phyloP scores from a whole-genome alignment of 192 early-diverging fungal species.

The Spizellomyces punctatus region DNA sequence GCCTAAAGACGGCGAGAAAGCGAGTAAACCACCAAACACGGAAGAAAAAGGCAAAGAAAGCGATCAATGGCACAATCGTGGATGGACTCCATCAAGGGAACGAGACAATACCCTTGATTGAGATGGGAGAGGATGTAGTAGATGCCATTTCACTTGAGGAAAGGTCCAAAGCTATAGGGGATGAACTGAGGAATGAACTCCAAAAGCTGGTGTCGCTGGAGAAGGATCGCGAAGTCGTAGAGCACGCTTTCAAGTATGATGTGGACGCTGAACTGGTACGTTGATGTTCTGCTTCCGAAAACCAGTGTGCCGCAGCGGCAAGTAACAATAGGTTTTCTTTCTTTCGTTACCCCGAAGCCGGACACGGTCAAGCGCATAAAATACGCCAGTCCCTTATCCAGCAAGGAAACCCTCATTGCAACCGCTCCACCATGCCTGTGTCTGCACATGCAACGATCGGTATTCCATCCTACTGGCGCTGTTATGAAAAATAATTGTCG shows the following conservation, averaged over 20 bases:
- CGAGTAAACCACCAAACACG: background rate
- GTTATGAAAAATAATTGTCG: constrained; percentile 77
- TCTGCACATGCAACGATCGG: constrained; percentile 84
- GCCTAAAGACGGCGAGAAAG: background rate
- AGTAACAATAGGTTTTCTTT: background rate
- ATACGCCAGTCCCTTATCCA: constrained; percentile 42
- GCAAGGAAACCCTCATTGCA: constrained; percentile 85
- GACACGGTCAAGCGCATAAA: constrained; percentile 12
- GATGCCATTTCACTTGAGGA: too few species aligned
- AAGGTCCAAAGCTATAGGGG: too few species aligned
- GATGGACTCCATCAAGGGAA: too few species aligned
- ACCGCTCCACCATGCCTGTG: constrained; percentile 78
- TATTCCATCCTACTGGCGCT: constrained; percentile 70
- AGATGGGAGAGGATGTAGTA: too few species aligned
- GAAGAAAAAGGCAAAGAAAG: background rate
- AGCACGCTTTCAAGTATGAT: constrained; percentile 26
- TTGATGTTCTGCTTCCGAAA: background rate
- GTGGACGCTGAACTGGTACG: constrained; percentile 36
- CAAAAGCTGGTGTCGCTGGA: background rate
- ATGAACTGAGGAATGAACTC: too few species aligned
- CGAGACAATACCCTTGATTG: too few species aligned
- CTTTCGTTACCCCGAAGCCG: background rate
- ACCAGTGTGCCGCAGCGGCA: background rate
- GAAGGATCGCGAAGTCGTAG: constrained; percentile 13
- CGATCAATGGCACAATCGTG: too few species aligned